Base-by-base conservation (phyloP, 208 protist genomes). In the Trypanosoma vivax region DNA sequence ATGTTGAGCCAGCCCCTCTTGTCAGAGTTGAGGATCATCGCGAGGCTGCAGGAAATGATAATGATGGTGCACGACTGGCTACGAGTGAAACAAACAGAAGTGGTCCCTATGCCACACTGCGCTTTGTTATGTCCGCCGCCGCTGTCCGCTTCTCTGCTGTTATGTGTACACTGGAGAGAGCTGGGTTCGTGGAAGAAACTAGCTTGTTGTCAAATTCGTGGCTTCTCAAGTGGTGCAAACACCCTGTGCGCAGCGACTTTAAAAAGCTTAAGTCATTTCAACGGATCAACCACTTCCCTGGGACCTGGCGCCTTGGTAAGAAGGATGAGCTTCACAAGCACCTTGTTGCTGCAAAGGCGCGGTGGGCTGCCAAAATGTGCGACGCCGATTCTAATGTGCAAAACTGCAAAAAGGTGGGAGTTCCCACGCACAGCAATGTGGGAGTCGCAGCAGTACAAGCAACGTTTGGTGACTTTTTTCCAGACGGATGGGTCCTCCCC, bases 231-330 rank as follows among this genome's bases (percentile, higher is more conserved):
- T 94, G 83, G 80, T 48, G 78, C 18, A 90, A 88, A 61, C 73
- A 41, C 11, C 60, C 72, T 0, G 34, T 79, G 40, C 64, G 58
- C 7, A 85, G 83, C 47, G 78, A 86, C 18, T 90, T 75, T 67
- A 30, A 43, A 2, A 19, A 30, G 23, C 21, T 73, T 13, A n/a
- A 25, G 16, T 3, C 31, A 2, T 90, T 67, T 56, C 89, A 95
- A 37, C 69, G 75, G 19, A 62, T 94, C 24, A 97, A 97, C 50
- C 92, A 94, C 63, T 92, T 97, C 38, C 92, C 90, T 5, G 80
- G 78, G 4, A 94, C 79, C 10, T 79, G 76, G 60, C 55, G 77
- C 24, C 70, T 96, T 33, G 80, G 75, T 16, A 67, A 79, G 23
- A 96, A 96, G 51, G 83, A 90, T 49, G 61, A 68, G 23, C 70